Evolutionary conservation across 441 rosid genomes (phyloP).

Genomic region (Pelargonium exstipulatum): DNA sequence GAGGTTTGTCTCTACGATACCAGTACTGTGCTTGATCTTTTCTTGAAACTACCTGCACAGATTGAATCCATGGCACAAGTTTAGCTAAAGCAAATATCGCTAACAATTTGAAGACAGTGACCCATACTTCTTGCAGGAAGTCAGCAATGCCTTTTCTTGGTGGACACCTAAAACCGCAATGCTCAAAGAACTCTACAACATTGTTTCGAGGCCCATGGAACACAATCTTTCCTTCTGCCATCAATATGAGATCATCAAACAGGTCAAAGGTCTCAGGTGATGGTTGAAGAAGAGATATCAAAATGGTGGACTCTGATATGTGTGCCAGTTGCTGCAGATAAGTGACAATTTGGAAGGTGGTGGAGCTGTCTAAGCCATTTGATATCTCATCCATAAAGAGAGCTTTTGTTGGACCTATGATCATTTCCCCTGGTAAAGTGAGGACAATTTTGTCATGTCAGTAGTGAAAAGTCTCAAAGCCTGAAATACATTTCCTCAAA

Average conservation of each 20-base stretch:
- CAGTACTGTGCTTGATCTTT: conserved; percentile 33
- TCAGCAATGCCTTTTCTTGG: conserved; percentile 87
- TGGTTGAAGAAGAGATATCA: conserved; percentile 80
- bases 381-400: conserved; percentile 95
- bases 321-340: conserved; percentile 83
- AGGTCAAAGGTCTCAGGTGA: conserved; percentile 89
- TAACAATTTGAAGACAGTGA: no score
- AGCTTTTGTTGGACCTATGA: conserved; percentile 86
- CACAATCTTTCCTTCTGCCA: conserved; percentile 73
- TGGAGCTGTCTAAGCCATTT: conserved; percentile 87
- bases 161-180: conserved; percentile 77
- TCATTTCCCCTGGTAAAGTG: conserved; percentile 65
- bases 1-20: conserved; percentile 11
- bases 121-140: conserved; percentile 53
- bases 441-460: background rate
- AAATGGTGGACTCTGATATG: conserved; percentile 64
- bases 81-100: no score
- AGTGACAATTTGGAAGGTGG: conserved; percentile 76
- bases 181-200: conserved; percentile 57
- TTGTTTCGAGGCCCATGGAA: conserved; percentile 76
- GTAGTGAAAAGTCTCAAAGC: no score
- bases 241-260: conserved; percentile 66
- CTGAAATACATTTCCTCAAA: background rate
- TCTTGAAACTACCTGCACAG: conserved; percentile 24
- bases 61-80: background rate